Conservation (phyloP, 306 rosid genomes). For the Oemleria cerasiformis region DNA sequence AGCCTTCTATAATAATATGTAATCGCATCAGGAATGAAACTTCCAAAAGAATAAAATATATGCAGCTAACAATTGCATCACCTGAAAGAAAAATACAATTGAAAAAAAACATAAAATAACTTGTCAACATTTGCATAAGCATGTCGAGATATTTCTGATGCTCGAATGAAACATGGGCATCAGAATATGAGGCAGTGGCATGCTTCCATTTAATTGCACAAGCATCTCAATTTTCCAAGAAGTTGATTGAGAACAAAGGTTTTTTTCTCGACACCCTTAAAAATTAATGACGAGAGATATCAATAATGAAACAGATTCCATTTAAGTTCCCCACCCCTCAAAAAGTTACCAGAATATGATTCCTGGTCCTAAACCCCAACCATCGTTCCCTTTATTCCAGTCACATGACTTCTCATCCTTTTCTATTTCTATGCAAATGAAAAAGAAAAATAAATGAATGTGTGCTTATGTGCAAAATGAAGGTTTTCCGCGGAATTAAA, state of each 20-base stretch:
- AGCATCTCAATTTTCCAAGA: neutral
- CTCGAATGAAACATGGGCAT: neutral
- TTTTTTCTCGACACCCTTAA: too few relatives aligned
- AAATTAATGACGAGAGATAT: too few relatives aligned
- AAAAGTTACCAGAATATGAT: neutral
- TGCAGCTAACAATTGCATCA: constrained; percentile 22
- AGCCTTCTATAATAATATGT: constrained; percentile 16
- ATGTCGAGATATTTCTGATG: neutral
- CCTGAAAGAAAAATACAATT: constrained; percentile 24
- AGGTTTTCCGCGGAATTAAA: neutral
- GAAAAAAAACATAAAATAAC: neutral
- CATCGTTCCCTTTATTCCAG: neutral
- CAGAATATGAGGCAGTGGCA: neutral
- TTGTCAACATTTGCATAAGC: neutral
- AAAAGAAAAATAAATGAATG: neutral
- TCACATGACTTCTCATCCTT: neutral
- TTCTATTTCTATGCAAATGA: neutral
- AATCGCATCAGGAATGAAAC: neutral
- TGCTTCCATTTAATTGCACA: neutral
- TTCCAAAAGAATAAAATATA: constrained; percentile 19
- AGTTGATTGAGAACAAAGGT: neutral
- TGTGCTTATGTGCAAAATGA: neutral
- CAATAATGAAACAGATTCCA: too few relatives aligned
- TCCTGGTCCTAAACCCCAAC: neutral
- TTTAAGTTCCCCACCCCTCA: neutral